Base-by-base conservation (phyloP, 2,329 filamentous ascomycete genomes). In the Sodiomyces alkalinus region DNA sequence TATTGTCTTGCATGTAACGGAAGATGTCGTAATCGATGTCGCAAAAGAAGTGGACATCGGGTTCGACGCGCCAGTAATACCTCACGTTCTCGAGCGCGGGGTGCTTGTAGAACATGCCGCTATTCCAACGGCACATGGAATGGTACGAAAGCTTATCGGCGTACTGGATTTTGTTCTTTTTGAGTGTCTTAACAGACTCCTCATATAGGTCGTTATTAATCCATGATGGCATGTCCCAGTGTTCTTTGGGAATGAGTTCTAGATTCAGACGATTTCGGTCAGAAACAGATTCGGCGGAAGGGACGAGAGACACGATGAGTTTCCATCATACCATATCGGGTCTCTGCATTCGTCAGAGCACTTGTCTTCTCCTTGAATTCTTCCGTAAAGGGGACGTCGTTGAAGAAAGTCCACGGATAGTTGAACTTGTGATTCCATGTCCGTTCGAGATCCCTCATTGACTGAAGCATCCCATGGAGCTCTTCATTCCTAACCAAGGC, bases 341-440 rank as follows among this genome's bases (percentile, higher is more conserved):
- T 81, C 51, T 92, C 75, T 26, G 87, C 90, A 41, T 92, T 93
- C 12, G 87, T 96, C 28, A 70, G 75, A 17, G 75, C 82, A 37
- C 68, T 63, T 1, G 86, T 96, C 52, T 68, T 72, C 44, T 60
- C 62, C 58, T 92, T 96, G 62, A 98, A 98, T 44, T 96, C 86
- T 11, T 90, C 80, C 3, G 79, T 76, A 47, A 98, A 98, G 11
- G 82, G 81, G 29, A 81, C 76, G 47, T 98, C 87, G 56, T 98
- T 98, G 67, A 98, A 92, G 53, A 98, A 98, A 7, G 85, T 94
- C 83, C 90, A 98, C 0, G 90, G 90, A 49, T 98, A 98, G 61
- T 98, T 98, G 70, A 96, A 98, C 49, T 98, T 98, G 63, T 73
- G 64, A 47, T 98, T 98, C 85, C 86, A 98, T 1, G 87, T 96